phyloP scores from a whole-genome alignment of 441 rosid genomes.

The Gossypium trilobum region DNA sequence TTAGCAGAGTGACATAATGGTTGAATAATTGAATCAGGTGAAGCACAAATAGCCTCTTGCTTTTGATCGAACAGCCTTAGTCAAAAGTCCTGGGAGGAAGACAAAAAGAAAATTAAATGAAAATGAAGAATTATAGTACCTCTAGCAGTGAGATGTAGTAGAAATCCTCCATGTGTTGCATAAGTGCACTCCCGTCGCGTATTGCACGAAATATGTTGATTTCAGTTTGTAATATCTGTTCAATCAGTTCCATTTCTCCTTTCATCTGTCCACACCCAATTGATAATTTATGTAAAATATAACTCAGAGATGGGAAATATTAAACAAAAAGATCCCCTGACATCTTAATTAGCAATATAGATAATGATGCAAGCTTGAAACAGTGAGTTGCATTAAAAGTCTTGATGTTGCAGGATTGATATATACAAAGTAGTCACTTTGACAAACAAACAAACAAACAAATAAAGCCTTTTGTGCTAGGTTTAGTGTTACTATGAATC shows the following conservation, averaged over 20 bases:
- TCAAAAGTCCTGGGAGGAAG: neutral
- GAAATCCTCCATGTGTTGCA: conserved; percentile 99
- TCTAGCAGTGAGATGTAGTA: conserved; percentile 80
- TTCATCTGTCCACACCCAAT: conserved; percentile 56
- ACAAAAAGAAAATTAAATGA: neutral
- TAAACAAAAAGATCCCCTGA: neutral
- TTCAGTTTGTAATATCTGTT: conserved; percentile 80
- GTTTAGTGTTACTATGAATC: neutral
- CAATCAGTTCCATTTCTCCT: conserved; percentile 91
- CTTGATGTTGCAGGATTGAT: neutral
- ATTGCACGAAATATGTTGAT: conserved; percentile 74
- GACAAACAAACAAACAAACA: neutral
- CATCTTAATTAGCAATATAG: neutral
- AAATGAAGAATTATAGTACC: conserved; percentile 31
- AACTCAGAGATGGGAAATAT: neutral
- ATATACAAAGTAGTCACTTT: neutral
- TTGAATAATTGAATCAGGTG: neutral
- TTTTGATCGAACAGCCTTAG: neutral
- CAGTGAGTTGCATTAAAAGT: neutral
- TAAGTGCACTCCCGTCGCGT: conserved; percentile 68
- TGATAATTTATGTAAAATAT: neutral
- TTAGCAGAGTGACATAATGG: neutral
- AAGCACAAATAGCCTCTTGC: neutral
- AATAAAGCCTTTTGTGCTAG: neutral
- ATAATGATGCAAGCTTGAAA: neutral